These are phyloP conservation scores for Plasmodium billcollinsi DNA, from an alignment of 169 alveolate species.

Conservation along the genomic window DNA sequence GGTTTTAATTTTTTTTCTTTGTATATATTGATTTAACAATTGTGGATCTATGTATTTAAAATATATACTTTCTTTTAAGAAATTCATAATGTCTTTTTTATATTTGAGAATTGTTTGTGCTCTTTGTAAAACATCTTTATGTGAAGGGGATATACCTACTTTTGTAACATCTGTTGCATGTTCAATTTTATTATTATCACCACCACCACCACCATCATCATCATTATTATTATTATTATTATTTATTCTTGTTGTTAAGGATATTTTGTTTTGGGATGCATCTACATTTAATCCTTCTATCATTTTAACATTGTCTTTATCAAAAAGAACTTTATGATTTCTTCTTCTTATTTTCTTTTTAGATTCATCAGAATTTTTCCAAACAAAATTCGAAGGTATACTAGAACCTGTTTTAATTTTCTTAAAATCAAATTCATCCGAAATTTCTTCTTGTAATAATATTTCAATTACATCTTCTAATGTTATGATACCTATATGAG, in stretches of 20 bases:
- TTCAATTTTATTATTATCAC: background rate
- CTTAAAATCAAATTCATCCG: constrained; percentile 69
- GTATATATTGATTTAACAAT: constrained; percentile 23
- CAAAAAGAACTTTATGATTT: background rate
- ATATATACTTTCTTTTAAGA: constrained; percentile 43
- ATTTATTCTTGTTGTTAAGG: background rate
- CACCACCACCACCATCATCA: background rate
- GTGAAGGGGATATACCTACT: background rate
- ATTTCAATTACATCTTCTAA: constrained; percentile 76
- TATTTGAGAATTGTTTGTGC: background rate
- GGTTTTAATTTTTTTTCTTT: constrained; percentile 28
- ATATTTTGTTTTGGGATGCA: too few species aligned
- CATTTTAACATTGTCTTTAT: background rate
- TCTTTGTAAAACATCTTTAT: background rate
- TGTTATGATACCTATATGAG: constrained; percentile 85
- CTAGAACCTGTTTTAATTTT: constrained; percentile 24
- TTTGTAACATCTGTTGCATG: too few species aligned
- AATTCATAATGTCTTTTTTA: constrained; percentile 32
- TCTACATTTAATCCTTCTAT: background rate
- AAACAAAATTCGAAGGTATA: constrained; percentile 54
- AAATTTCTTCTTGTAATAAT: constrained; percentile 60
- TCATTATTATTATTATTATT: background rate
- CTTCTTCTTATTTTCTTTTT: background rate
- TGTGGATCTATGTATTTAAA: constrained; percentile 69
- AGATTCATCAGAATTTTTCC: constrained; percentile 60